Evolutionary conservation across 2,329 filamentous ascomycete species (phyloP).

Genomic region (Corinectria fuckeliana): DNA sequence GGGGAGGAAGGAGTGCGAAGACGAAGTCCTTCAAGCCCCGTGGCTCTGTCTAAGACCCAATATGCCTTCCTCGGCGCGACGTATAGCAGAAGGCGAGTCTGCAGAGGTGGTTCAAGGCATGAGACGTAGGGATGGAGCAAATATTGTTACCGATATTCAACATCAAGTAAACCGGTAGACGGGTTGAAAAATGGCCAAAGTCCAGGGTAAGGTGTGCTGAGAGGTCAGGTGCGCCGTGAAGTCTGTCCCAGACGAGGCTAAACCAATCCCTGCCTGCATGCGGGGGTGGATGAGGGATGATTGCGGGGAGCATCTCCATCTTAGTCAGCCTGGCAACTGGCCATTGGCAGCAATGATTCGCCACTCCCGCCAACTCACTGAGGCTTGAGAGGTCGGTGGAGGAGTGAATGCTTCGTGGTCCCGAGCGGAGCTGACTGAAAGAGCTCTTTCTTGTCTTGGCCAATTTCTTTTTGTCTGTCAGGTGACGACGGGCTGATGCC

Average conservation of each 20-base stretch:
- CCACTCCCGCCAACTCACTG: not conserved
- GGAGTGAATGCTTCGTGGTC: no score
- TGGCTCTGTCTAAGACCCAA: not conserved
- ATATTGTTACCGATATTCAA: not conserved
- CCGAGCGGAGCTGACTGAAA: not conserved
- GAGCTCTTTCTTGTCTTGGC: not conserved
- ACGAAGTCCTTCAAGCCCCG: not conserved
- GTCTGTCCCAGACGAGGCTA: slow-evolving; percentile 15
- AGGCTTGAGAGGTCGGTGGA: no score
- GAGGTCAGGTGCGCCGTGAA: slow-evolving; percentile 17
- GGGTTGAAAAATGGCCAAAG: not conserved
- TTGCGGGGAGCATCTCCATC: slow-evolving; percentile 19
- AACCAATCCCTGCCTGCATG: slow-evolving; percentile 25
- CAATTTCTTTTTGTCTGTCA: not conserved
- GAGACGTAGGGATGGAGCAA: not conserved
- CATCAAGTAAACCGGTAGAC: not conserved
- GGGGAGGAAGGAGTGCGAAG: not conserved
- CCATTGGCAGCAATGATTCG: slow-evolving; percentile 8
- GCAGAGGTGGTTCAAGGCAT: not conserved
- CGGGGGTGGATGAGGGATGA: slow-evolving; percentile 29
- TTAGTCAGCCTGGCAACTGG: no score
- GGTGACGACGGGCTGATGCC: not conserved
- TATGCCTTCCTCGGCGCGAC: not conserved
- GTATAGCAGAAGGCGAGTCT: not conserved
- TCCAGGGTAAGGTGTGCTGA: slow-evolving; percentile 4